Base-by-base conservation (phyloP, 75 land plant species). In the Picea glauca region DNA sequence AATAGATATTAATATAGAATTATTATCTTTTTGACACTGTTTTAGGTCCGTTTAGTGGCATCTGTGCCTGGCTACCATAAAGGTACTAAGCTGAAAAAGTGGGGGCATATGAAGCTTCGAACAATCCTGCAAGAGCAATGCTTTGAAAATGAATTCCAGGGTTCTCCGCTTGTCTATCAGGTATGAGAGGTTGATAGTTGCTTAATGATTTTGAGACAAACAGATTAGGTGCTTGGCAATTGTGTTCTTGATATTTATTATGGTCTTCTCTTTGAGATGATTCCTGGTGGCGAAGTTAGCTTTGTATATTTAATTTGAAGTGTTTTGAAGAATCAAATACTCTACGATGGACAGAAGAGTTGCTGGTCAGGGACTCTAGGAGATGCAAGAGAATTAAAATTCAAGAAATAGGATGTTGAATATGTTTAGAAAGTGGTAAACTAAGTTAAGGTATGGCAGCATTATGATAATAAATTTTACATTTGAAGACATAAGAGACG, bases 71-170 rank as follows among this genome's bases (percentile, higher is more conserved):
- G 99, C 11, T 96, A 94, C 85, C 99, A 96, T 78, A 83, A 84
- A 15, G 95, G 98, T 33, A 32, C 85, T 56, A 89, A 83, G 68
- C 63, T 96, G 72, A 91, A 80, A 72, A 96, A 88, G 77, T 96
- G 98, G 99, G 99, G 99, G 14, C 98, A 96, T 86, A 91, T 94
- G 93, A 96, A 96, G 85, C 80, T 96, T 31, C 89, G 99, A 23
- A 80, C 85, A 70, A 79, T 96, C 79, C 84, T 96, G 60, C 83
- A 92, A 62, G 84, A 91, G 75, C 82, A 90, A 78, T 72, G 32
- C 33, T 96, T 96, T 86, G 93, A 91, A 11, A 84, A 88, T 77
- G 81, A 88, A 81, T 96, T 96, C 80, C 73, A 79, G 38, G 81
- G 79, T 12, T 86, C 98, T 20, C 92, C 93, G 50, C 88, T 91